These are phyloP conservation scores for Casuarina equisetifolia DNA, from an alignment of 306 rosid genomes.

Conservation along the genomic window DNA sequence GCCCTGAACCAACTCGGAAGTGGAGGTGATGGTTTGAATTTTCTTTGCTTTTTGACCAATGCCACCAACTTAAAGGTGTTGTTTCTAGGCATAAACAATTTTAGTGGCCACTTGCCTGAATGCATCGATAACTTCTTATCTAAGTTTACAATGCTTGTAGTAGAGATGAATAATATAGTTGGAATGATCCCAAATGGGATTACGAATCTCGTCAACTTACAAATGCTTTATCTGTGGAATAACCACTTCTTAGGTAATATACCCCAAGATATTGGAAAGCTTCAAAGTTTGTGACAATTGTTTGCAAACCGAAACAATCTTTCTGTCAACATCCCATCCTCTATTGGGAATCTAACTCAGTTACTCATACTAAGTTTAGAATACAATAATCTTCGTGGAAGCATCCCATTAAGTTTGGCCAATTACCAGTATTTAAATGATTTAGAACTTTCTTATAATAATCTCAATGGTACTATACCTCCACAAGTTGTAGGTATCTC, in stretches of 20 bases:
- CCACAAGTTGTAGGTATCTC: not conserved
- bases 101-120: not conserved
- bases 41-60: not conserved
- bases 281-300: too few species aligned
- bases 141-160: not conserved
- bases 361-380: fast-evolving
- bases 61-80: not conserved
- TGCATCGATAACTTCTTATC: not conserved
- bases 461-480: not conserved
- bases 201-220: not conserved
- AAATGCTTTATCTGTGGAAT: not conserved
- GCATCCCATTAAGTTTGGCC: not conserved
- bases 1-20: fast-evolving
- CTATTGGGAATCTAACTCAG: not conserved
- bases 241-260: not conserved
- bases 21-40: not conserved
- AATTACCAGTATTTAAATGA: not conserved
- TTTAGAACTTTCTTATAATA: not conserved
- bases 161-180: not conserved
- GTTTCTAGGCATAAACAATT: not conserved
- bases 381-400: not conserved
- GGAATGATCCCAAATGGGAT: not conserved
- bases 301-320: fast-evolving
- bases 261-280: not conserved
- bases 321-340: not conserved